Evolutionary conservation across 306 rosid species (phyloP), one percentile per base, ranked within the genome.

Genomic region (Sophora flavescens): DNA sequence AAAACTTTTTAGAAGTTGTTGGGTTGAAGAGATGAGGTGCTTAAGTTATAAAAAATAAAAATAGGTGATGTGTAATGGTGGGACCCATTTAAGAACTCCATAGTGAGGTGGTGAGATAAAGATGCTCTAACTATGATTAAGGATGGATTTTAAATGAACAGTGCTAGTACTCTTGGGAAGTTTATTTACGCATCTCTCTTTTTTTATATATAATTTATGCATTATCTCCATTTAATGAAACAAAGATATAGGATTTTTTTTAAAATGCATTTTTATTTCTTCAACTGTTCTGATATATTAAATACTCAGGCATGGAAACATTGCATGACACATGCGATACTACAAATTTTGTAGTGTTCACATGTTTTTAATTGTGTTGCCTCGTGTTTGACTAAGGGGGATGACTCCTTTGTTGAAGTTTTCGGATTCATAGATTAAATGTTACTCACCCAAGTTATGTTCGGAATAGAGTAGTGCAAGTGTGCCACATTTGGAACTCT

Each of bases 111-210:
- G n/a, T n/a, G n/a, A n/a, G n/a, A n/a, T n/a, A n/a, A n/a, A n/a
- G n/a, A n/a, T n/a, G n/a, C n/a, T n/a, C n/a, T n/a, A 30, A 30
- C 32, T 30, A 30, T 30, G 32, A 3, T 30, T 3, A 30, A 70
- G 28, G 35, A 38, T 62, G 72, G 30, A 77, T 68, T 84, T 12
- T 36, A 16, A 59, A 33, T 65, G 51, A 30, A 56, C 51, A 45
- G 57, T 22, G 57, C 39, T 47, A 53, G 45, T 50, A 11, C 61
- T 28, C 35, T 65, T 36, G 12, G 8, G 26, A 15, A 6, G 22
- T 59, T 47, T 18, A 36, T 50, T 50, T 30, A 30, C 3, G 32
- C 32, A 30, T 30, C 32, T 30, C 32, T 30, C 32, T 30, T 30
- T 30, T 28, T 30, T 30, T 30, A 2, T 30, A 2, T 30, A 2